Evolutionary conservation across 2,329 filamentous ascomycete species (phyloP).

Genomic region (Emydomyces testavorans): DNA sequence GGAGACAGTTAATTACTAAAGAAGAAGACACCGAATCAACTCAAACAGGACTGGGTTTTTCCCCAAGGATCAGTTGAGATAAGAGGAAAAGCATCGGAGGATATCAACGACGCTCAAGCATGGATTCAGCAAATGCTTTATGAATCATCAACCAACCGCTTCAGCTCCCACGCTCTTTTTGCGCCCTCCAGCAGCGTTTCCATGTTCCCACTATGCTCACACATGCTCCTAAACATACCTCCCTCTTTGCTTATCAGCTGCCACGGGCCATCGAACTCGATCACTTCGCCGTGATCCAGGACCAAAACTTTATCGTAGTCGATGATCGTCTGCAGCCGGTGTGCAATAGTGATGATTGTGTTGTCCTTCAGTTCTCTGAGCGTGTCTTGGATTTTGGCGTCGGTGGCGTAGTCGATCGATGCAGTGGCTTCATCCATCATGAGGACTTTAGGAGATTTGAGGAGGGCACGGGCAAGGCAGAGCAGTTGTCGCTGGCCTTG

Average conservation of each 20-base stretch:
- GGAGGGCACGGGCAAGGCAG: conserved; percentile 81
- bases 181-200: conserved; percentile 47
- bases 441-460: conserved; percentile 84
- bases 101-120: background rate
- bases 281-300: conserved; percentile 73
- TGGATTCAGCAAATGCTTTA: conserved; percentile 14
- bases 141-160: conserved; percentile 37
- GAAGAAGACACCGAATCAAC: too few species aligned
- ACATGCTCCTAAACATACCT: conserved; percentile 57
- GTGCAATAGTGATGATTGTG: conserved; percentile 93
- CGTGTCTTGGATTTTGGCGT: conserved; percentile 90
- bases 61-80: background rate
- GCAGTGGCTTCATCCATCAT: conserved; percentile 99
- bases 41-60: too few species aligned
- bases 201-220: conserved; percentile 55
- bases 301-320: conserved; percentile 98
- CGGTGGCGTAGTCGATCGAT: conserved; percentile 92
- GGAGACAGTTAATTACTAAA: too few species aligned
- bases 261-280: conserved; percentile 86
- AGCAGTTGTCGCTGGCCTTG: conserved; percentile 92
- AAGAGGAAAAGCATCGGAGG: background rate
- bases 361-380: conserved; percentile 78
- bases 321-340: conserved; percentile 89
- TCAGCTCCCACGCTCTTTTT: conserved; percentile 38
- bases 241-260: conserved; percentile 61